Evolutionary conservation across 257 asterid species (phyloP).

Genomic region (Apocynum venetum): DNA sequence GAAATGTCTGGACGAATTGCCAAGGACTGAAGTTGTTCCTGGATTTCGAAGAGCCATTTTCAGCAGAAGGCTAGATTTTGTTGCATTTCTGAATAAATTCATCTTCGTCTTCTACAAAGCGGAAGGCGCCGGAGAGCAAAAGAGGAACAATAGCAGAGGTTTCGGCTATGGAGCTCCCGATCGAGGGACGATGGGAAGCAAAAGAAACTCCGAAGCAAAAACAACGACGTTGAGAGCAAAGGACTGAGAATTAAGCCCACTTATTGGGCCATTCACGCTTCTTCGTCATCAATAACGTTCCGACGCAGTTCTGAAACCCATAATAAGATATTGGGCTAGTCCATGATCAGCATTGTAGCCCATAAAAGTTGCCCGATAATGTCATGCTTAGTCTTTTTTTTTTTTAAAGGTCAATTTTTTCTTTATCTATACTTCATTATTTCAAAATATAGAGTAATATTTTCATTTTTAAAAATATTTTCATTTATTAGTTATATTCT

Average conservation of each 20-base stretch:
- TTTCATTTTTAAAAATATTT: no score
- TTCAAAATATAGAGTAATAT: no score
- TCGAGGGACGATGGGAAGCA: neutral
- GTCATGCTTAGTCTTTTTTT: no score
- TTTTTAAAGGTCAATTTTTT: no score
- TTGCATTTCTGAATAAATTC: conserved; percentile 38
- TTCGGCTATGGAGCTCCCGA: neutral
- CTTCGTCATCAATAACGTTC: neutral
- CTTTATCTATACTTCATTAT: no score
- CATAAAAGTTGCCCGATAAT: no score
- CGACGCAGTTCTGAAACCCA: neutral
- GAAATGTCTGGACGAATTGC: conserved; percentile 30
- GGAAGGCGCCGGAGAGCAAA: neutral
- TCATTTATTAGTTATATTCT: no score
- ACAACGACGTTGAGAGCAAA: neutral
- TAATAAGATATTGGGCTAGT: neutral
- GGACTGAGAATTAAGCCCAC: neutral
- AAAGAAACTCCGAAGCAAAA: neutral
- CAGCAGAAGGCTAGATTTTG: conserved; percentile 34
- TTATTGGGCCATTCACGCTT: neutral
- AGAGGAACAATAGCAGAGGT: neutral
- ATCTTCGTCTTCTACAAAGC: conserved; percentile 21
- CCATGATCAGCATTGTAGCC: no score
- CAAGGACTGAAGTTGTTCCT: conserved; percentile 12
- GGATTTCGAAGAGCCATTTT: conserved; percentile 16